A percentile compares a stretch with the other conserved stretches of the same genome.
phyloP scores from a whole-genome alignment of 192 early-diverging fungal genomes.

The Coemansia sp. region DNA sequence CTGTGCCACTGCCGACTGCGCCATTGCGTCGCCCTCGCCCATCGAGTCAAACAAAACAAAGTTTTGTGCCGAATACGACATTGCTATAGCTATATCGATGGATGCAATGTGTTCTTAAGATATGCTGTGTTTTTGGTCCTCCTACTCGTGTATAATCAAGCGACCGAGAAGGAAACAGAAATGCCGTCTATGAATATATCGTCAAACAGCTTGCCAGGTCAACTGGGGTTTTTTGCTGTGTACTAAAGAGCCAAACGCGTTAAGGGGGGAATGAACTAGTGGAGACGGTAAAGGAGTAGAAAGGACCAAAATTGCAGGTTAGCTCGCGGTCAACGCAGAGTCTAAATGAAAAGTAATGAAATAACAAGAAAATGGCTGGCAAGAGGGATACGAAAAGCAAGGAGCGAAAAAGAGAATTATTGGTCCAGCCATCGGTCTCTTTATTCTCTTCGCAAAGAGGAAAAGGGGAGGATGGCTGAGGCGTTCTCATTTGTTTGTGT shows the following conservation, averaged over 20 bases:
- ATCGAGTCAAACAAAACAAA: constrained; percentile 38
- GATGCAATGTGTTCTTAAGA: neutral
- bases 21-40: constrained; percentile 10
- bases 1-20: constrained; percentile 10
- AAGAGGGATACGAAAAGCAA: constrained; percentile 21
- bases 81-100: constrained; percentile 6
- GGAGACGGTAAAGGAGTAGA: constrained; percentile 3
- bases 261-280: neutral
- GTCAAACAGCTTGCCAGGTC: constrained; percentile 7
- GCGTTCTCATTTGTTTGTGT: constrained; percentile 6
- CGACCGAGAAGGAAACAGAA: neutral
- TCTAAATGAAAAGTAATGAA: constrained; percentile 27
- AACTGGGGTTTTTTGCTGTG: constrained; percentile 10
- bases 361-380: constrained; percentile 11
- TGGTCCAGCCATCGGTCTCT: neutral
- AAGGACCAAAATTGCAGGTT: constrained; percentile 3
- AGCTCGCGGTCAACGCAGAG: constrained; percentile 58
- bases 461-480: constrained; percentile 6
- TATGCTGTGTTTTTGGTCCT: constrained; percentile 7
- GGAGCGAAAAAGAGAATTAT: constrained; percentile 1
- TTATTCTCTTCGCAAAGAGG: constrained; percentile 5
- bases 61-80: constrained; percentile 39
- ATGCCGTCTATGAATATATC: neutral
- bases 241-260: neutral
- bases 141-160: constrained; percentile 7